A percentile compares a stretch with the other conserved stretches of the same genome.
Evolutionary conservation across 768 basidiomycete species (phyloP).

Genomic region (Serendipita vermifera): DNA sequence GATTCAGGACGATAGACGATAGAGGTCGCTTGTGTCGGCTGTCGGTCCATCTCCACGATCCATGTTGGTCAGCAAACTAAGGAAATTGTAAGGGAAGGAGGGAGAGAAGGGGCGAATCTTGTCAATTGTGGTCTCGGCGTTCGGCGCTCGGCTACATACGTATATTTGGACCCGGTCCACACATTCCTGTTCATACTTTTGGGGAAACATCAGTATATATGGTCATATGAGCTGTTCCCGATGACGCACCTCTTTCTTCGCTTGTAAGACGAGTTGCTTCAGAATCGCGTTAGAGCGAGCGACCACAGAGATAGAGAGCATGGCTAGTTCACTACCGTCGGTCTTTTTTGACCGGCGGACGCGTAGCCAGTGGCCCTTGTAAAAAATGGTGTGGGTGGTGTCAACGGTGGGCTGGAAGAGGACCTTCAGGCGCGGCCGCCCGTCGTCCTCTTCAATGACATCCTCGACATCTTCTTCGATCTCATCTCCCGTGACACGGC

Average conservation of each 20-base stretch:
- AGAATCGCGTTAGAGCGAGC: constrained; percentile 72
- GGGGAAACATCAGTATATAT: not conserved
- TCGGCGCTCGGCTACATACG: too few species aligned
- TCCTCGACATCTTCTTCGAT: constrained; percentile 39
- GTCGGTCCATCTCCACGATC: constrained; percentile 80
- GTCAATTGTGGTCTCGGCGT: constrained; percentile 45
- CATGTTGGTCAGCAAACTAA: constrained; percentile 31
- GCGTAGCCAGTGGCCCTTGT: constrained; percentile 71
- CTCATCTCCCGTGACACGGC: constrained; percentile 29
- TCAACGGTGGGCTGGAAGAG: constrained; percentile 76
- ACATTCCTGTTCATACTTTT: constrained; percentile 78
- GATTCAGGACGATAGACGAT: constrained; percentile 74
- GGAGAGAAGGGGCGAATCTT: not conserved
- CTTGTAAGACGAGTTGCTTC: constrained; percentile 79
- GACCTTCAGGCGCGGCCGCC: constrained; percentile 64
- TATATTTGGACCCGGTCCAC: constrained; percentile 81
- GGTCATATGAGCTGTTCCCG: too few species aligned
- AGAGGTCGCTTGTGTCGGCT: constrained; percentile 81
- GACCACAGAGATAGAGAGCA: constrained; percentile 71
- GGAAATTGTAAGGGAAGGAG: not conserved
- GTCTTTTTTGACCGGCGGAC: constrained; percentile 56
- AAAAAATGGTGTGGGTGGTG: constrained; percentile 81
- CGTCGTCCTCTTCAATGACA: constrained; percentile 23
- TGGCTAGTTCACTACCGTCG: constrained; percentile 56
- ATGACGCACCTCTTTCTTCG: constrained; percentile 42